Base-by-base conservation (phyloP, 2,329 filamentous ascomycete genomes). In the Passalora sequoiae region DNA sequence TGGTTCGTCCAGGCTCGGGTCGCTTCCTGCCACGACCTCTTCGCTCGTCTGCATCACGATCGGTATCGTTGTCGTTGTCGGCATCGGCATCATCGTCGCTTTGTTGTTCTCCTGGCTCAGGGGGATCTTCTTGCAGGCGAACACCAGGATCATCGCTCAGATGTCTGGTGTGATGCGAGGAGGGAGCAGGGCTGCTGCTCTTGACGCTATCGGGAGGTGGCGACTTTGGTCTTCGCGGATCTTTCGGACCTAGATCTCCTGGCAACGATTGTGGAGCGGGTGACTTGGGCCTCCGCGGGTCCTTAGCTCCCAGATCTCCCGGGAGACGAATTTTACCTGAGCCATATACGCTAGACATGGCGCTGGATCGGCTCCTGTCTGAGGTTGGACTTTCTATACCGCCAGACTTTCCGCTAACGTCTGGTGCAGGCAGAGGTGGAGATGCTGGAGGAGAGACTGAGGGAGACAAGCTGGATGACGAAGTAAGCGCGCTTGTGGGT, bases 301-400 rank as follows among this genome's bases (percentile, higher is more conserved):
- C 63, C 27, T 54, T 60, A 4, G 62, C 53, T 12, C 63, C 63
- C 4, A 65, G 54, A 45, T 66, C 63, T 13, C 63, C 63, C 6
- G 63, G 63, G n/a, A 66, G 49, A 20, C 52, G 48, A 8, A 63
- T 54, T 29, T 57, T 57, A 9, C 20, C 25, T 15, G 43, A 52
- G 21, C 57, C 57, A 43, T 54, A 61, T 2, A 58, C 55, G 3
- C 56, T 51, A 24, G 61, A 48, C 56, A 63, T 63, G 7, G 61
- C 60, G 21, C 52, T 49, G 10, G 53, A 46, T 27, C 51, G 43
- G 36, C 51, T 31, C 9, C 52, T 50, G 12, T 60, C 47, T 12
- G 59, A 55, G 5, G 60, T 55, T 1, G 53, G 54, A 43, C 60
- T 60, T 17, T 59, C 59, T n/a, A 63, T 48, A 25, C 50, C 47